Conservation (phyloP, 306 rosid species). For the Corylus avellana region DNA sequence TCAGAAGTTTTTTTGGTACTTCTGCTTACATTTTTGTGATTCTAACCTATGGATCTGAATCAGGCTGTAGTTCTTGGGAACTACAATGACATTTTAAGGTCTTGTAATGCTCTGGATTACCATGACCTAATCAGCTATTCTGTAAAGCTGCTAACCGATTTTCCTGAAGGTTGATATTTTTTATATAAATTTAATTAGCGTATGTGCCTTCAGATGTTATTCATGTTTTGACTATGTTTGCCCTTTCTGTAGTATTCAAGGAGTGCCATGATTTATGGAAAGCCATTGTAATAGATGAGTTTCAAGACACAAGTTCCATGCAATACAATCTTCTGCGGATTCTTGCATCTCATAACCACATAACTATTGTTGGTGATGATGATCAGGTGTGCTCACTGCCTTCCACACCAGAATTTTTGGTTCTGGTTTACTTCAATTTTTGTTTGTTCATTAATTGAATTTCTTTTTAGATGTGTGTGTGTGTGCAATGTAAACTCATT, state of each 20-base stretch:
- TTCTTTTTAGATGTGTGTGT: neutral
- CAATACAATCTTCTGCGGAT: constrained; percentile 72
- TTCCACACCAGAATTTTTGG: constrained; percentile 12
- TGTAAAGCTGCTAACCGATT: constrained; percentile 75
- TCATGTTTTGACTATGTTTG: constrained; percentile 40
- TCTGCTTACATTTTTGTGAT: constrained; percentile 31
- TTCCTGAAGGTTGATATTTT: constrained; percentile 73
- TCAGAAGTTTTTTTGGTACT: constrained; percentile 8
- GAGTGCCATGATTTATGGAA: constrained; percentile 78
- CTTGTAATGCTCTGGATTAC: constrained; percentile 94
- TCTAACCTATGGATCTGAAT: constrained; percentile 35
- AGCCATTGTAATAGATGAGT: constrained; percentile 91
- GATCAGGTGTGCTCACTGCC: constrained; percentile 63
- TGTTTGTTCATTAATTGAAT: constrained; percentile 6
- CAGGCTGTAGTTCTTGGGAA: constrained; percentile 81
- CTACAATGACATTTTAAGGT: constrained; percentile 69
- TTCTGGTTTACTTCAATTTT: constrained; percentile 20
- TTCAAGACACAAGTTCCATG: constrained; percentile 97
- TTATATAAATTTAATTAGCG: constrained; percentile 11
- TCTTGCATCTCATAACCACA: constrained; percentile 68
- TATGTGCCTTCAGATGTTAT: constrained; percentile 26
- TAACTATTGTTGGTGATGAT: constrained; percentile 96
- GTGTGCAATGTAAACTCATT: constrained; percentile 1
- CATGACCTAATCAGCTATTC: constrained; percentile 93
- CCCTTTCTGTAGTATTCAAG: constrained; percentile 51